phyloP scores from a whole-genome alignment of 305 asterid genomes.

The Fraxinus velutina region DNA sequence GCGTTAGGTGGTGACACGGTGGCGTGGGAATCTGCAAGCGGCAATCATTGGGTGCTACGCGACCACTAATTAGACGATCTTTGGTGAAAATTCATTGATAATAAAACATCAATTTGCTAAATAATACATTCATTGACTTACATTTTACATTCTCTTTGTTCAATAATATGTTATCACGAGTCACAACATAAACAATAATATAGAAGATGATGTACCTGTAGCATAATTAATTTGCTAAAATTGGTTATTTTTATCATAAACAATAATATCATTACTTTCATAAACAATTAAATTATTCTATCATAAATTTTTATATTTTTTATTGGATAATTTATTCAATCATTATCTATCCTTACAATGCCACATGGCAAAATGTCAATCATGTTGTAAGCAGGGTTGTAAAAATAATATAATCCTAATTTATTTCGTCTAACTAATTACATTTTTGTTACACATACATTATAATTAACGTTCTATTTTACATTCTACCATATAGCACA shows the following conservation, averaged over 20 bases:
- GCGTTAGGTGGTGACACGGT: conserved; percentile 53
- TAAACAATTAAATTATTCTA: too few relatives aligned
- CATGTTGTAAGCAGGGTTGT: neutral
- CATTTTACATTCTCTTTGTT: too few relatives aligned
- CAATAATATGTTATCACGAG: too few relatives aligned
- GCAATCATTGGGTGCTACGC: neutral
- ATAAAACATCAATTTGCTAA: neutral
- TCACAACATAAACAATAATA: too few relatives aligned
- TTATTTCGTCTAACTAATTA: neutral
- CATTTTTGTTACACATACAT: neutral
- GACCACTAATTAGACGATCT: neutral
- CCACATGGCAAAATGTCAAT: neutral
- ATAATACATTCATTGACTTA: too few relatives aligned
- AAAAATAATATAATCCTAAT: too few relatives aligned
- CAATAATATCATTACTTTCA: too few relatives aligned
- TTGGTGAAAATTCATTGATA: neutral
- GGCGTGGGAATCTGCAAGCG: conserved; percentile 23
- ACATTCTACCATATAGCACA: too few relatives aligned
- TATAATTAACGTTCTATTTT: neutral
- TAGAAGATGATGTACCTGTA: too few relatives aligned
- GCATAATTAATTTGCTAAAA: neutral
- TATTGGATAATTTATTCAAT: neutral
- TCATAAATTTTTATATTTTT: too few relatives aligned
- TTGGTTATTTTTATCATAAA: too few relatives aligned
- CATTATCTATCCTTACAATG: neutral